Evolutionary conservation across 2,329 filamentous ascomycete genomes (phyloP).

Genomic region (Rasamsonia emersonii): DNA sequence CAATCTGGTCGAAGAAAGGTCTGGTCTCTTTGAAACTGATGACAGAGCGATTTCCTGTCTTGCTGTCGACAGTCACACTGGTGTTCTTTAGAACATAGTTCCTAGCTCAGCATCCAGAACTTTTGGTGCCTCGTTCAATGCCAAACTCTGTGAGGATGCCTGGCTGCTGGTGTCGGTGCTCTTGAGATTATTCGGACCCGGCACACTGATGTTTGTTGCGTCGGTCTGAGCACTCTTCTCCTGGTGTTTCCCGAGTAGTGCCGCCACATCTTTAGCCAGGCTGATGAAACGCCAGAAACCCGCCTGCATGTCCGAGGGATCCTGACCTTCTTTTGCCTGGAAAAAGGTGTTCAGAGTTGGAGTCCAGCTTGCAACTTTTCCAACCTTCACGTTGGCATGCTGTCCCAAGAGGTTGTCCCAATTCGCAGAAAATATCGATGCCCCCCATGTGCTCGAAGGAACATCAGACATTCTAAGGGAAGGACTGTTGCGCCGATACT

Average conservation of each 20-base stretch:
- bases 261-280: conserved; percentile 25
- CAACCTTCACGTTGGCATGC: conserved; percentile 25
- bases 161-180: not conserved
- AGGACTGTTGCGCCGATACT: conserved; percentile 15
- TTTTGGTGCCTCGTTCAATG: conserved; percentile 5
- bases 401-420: conserved; percentile 35
- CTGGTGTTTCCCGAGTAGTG: conserved; percentile 17
- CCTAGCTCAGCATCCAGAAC: conserved; percentile 20
- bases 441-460: conserved; percentile 28
- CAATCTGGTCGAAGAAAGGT: no score
- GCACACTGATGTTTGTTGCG: not conserved
- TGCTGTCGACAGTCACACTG: no score
- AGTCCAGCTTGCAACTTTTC: conserved; percentile 25
- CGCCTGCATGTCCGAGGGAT: conserved; percentile 10
- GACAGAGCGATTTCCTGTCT: no score
- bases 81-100: conserved; percentile 18
- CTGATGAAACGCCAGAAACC: conserved; percentile 30
- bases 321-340: conserved; percentile 14
- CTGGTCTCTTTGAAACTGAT: no score
- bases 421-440: conserved; percentile 25
- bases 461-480: conserved; percentile 13
- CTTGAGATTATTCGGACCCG: not conserved
- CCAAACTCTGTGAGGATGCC: not conserved
- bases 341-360: conserved; percentile 29
- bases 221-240: not conserved